Evolutionary conservation across 2,329 filamentous ascomycete genomes (phyloP).

Genomic region (Aspergillus terreus): DNA sequence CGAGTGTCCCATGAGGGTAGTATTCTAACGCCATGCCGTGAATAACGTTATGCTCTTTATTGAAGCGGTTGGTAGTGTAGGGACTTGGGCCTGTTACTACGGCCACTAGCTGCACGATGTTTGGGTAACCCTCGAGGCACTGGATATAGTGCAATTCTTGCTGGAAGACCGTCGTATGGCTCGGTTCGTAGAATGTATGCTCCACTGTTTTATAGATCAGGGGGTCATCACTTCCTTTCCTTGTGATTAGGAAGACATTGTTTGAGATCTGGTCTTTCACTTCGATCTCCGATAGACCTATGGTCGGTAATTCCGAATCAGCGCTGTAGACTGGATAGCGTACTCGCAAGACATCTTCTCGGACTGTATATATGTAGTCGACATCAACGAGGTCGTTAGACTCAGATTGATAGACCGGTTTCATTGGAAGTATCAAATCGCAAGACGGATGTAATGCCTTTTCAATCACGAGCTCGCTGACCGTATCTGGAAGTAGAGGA

Average conservation of each 20-base stretch:
- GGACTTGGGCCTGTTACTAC: background rate
- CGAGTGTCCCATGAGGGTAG: background rate
- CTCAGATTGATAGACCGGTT: background rate
- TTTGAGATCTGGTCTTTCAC: background rate
- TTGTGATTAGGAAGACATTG: background rate
- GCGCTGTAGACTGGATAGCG: background rate
- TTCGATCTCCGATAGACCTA: background rate
- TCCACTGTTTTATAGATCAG: background rate
- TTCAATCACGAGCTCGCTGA: background rate
- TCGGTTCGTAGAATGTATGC: background rate
- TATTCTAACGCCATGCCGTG: background rate
- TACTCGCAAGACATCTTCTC: background rate
- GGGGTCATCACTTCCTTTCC: background rate
- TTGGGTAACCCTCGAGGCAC: background rate
- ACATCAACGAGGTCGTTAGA: background rate
- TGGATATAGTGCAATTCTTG: background rate
- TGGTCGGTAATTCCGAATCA: background rate
- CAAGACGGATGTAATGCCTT: background rate
- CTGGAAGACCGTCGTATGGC: background rate
- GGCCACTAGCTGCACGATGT: background rate
- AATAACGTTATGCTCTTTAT: background rate
- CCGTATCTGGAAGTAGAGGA: background rate
- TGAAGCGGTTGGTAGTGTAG: background rate
- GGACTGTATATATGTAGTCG: background rate
- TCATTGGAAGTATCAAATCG: background rate